phyloP scores from a whole-genome alignment of 2,329 filamentous ascomycete species.

The Ceratocystis eucalypticola region DNA sequence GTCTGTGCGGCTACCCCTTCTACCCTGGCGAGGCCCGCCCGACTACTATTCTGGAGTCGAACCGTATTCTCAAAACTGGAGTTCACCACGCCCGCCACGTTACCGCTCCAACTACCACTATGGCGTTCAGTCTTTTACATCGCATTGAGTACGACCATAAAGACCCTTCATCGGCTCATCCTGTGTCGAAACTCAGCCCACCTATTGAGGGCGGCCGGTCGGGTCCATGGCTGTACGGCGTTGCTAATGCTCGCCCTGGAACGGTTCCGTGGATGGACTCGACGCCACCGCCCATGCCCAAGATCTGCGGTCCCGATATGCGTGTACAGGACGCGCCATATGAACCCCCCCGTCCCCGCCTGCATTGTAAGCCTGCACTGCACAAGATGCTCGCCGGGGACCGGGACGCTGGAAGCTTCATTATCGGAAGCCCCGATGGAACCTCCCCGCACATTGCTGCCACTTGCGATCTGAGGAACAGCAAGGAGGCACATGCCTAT shows the following conservation, averaged over 20 bases:
- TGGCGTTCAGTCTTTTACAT: slow-evolving; percentile 4
- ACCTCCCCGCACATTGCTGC: slow-evolving; percentile 9
- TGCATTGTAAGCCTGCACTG: slow-evolving; percentile 13
- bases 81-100: slow-evolving; percentile 6
- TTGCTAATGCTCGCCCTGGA: neutral
- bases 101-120: slow-evolving; percentile 4
- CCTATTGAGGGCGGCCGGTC: neutral
- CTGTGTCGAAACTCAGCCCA: neutral
- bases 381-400: slow-evolving; percentile 16
- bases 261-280: slow-evolving; percentile 8
- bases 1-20: neutral
- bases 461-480: slow-evolving; percentile 15
- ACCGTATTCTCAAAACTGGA: slow-evolving; percentile 1
- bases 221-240: slow-evolving; percentile 12
- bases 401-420: slow-evolving; percentile 15
- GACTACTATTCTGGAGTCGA: neutral
- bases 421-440: slow-evolving; percentile 15
- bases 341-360: slow-evolving; percentile 5
- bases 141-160: neutral
- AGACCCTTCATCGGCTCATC: slow-evolving; percentile 9
- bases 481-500: slow-evolving; percentile 13
- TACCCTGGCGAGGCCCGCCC: neutral
- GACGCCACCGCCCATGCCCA: neutral
- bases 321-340: neutral
- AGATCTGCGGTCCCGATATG: neutral